phyloP scores from a whole-genome alignment of 345 rosid genomes.

The Kandelia obovata region DNA sequence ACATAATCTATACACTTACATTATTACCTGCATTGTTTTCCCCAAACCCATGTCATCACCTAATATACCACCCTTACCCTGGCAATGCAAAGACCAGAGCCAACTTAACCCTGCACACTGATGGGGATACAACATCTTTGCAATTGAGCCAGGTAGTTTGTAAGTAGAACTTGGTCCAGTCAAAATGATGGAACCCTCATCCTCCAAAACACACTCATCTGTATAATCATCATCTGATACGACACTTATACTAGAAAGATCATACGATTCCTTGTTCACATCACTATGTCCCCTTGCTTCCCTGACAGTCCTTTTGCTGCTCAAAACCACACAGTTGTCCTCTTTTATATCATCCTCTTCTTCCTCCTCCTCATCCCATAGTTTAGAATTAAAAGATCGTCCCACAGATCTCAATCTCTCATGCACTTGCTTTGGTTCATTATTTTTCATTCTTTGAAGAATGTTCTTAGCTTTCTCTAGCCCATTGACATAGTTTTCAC shows the following conservation, averaged over 20 bases:
- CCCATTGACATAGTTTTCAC: slow-evolving; percentile 19
- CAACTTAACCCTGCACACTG: slow-evolving; percentile 88
- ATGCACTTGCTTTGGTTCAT: slow-evolving; percentile 24
- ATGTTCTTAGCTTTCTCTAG: slow-evolving; percentile 26
- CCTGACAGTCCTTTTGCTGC: slow-evolving; percentile 25
- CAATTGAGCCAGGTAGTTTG: slow-evolving; percentile 51
- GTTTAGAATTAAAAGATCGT: slow-evolving; percentile 31
- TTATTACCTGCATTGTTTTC: slow-evolving; percentile 96
- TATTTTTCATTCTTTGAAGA: slow-evolving; percentile 24
- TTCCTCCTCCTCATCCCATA: slow-evolving; percentile 35
- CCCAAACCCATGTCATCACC: slow-evolving; percentile 99
- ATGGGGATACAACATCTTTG: slow-evolving; percentile 70
- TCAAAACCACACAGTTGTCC: slow-evolving; percentile 43
- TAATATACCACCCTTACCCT: slow-evolving; percentile 90
- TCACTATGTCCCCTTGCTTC: slow-evolving; percentile 22
- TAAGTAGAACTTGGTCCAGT: slow-evolving; percentile 47
- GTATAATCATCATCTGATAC: slow-evolving; percentile 37
- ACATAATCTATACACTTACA: not conserved
- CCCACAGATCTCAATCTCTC: slow-evolving; percentile 42
- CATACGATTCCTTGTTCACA: slow-evolving; percentile 29
- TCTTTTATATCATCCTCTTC: slow-evolving; percentile 30
- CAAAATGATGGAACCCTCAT: slow-evolving; percentile 49
- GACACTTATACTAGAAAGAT: slow-evolving; percentile 21
- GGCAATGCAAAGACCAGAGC: slow-evolving; percentile 93
- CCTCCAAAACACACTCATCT: slow-evolving; percentile 35